These are phyloP conservation scores for Daldinia loculata DNA, from an alignment of 495 filamentous ascomycete genomes.

Conservation along the genomic window DNA sequence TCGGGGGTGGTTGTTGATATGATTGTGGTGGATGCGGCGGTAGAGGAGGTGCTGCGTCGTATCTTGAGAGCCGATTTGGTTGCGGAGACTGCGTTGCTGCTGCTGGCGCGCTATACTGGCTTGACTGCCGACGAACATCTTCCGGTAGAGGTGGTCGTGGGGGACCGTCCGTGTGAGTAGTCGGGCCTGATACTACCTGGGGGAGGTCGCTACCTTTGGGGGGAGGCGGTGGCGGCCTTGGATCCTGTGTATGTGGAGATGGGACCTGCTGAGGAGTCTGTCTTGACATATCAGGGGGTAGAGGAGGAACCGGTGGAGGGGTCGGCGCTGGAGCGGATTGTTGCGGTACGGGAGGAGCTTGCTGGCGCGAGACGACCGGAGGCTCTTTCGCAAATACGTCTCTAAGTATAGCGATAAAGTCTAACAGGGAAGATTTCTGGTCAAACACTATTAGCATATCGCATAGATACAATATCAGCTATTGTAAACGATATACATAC, in stretches of 20 bases:
- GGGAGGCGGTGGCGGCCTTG: constrained; percentile 54
- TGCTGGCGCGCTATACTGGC: constrained; percentile 39
- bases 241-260: constrained; percentile 24
- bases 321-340: constrained; percentile 55
- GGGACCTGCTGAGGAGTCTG: constrained; percentile 37
- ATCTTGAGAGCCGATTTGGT: constrained; percentile 49
- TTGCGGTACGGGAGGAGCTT: constrained; percentile 53
- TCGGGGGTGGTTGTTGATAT: constrained; percentile 40
- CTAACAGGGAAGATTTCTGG: constrained; percentile 81
- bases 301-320: constrained; percentile 74
- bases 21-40: constrained; percentile 47
- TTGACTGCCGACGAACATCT: constrained; percentile 40
- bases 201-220: constrained; percentile 51
- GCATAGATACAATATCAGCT: neutral
- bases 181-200: constrained; percentile 37
- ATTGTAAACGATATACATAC: constrained; percentile 61
- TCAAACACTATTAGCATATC: neutral
- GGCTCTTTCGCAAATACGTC: constrained; percentile 95
- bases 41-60: constrained; percentile 55
- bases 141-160: constrained; percentile 52
- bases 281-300: constrained; percentile 68
- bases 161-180: constrained; percentile 36
- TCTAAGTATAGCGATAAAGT: constrained; percentile 81
- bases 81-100: constrained; percentile 40
- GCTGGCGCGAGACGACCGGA: constrained; percentile 80